Base-by-base conservation (phyloP, 495 filamentous ascomycete species). In the Melanomma pulvis-pyrius region DNA sequence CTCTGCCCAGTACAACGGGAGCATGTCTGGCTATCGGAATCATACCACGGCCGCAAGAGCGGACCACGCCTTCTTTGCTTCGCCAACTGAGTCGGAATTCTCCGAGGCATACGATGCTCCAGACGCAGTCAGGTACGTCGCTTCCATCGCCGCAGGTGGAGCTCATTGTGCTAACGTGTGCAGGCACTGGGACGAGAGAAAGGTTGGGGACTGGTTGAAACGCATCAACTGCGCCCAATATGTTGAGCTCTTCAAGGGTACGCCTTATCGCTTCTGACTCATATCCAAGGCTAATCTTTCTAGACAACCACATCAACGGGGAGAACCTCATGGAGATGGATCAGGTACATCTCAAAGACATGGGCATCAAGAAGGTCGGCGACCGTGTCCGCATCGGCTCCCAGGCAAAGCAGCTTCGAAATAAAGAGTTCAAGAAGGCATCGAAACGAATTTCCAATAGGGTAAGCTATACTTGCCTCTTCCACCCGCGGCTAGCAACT, bases 301-400 rank as follows among this genome's bases (percentile, higher is more conserved):
- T 51, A 88, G 87, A 86, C 62, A 96, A 99, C 73, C 90, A 97
- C 73, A 96, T 99, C 79, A 98, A 92, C 73, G 94, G 94, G 58
- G 92, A 96, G 76, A 97, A 96, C 72, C 81, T 99, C 46, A 83
- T 99, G 61, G 94, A 99, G 77, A 93, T 96, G 77, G 94, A 99
- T 75, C 96, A 97, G 79, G 87, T 90, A 56, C 91, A 94, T 50
- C 83, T 99, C 61, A 96, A 98, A 77, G 94, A 99, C 73, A 93
- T 99, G 86, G 94, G 94, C 26, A 92, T 99, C 67, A 96, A 97
- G 68, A 99, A 97, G 77, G 89, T 99, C 59, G 94, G 94, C 52
- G 96, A 99, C 77, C 87, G 96, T 36, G 92, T 99, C n/a, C 88
- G 94, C 65, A 89, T 99, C 92, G 76, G 85, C 90, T 72, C 91